Evolutionary conservation across 306 rosid genomes (phyloP).

Genomic region (Acmispon strigosus): DNA sequence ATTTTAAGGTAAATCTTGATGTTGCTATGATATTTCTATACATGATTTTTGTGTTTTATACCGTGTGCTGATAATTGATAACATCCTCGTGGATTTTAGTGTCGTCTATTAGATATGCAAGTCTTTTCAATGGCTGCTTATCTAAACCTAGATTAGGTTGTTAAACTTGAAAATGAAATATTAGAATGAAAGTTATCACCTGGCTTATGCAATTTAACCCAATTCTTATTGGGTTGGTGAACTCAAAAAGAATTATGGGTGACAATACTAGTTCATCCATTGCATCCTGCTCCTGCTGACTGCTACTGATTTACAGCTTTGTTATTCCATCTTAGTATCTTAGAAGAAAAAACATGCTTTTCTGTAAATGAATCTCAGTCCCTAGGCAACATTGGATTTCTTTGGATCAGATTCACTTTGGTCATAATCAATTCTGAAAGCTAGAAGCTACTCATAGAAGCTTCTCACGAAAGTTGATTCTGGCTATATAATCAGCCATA

Average conservation of each 20-base stretch:
- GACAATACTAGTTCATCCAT: background rate
- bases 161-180: background rate
- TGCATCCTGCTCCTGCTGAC: background rate
- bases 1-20: background rate
- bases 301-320: background rate
- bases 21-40: background rate
- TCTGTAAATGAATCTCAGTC: background rate
- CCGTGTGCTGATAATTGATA: background rate
- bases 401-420: no score
- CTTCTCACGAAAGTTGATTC: no score
- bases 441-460: no score
- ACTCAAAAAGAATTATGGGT: background rate
- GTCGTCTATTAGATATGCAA: background rate
- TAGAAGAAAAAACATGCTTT: background rate
- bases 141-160: background rate
- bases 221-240: background rate
- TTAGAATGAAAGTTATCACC: background rate
- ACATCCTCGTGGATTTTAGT: background rate
- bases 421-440: no score
- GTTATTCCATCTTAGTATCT: background rate
- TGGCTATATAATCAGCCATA: no score
- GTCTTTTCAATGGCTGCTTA: background rate
- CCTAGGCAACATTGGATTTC: constrained; percentile 1
- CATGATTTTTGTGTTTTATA: background rate
- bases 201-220: background rate